Percentiles rank a stretch among this genome's conserved stretches.
phyloP scores from a whole-genome alignment of 208 protist species.

The Balamuthia mandrillaris region DNA sequence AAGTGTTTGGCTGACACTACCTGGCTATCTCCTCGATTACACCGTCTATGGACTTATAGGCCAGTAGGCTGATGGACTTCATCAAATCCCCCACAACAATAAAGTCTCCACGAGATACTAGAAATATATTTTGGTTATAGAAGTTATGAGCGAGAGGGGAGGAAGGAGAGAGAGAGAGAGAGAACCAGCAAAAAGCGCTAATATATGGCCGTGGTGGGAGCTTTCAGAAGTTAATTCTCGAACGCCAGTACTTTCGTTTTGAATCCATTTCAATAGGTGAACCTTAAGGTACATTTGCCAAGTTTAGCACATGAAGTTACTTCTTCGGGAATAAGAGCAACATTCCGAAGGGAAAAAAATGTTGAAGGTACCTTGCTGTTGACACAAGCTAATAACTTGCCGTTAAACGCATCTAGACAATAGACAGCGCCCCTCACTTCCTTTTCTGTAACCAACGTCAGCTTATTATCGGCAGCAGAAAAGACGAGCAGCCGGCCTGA shows the following conservation, averaged over 20 bases:
- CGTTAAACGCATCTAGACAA: slow-evolving; percentile 51
- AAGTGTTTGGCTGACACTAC: neutral
- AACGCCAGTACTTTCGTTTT: neutral
- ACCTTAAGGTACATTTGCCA: neutral
- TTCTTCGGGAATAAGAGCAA: neutral
- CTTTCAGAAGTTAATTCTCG: slow-evolving; percentile 43
- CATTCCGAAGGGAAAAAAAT: slow-evolving; percentile 14
- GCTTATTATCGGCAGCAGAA: slow-evolving; percentile 29
- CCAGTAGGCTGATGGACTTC: slow-evolving; percentile 64
- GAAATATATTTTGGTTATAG: no score
- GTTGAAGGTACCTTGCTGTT: slow-evolving; percentile 63
- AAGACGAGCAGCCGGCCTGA: slow-evolving; percentile 68
- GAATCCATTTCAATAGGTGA: neutral
- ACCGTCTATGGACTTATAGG: slow-evolving; percentile 37
- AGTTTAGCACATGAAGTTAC: no score
- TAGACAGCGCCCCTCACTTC: slow-evolving; percentile 55
- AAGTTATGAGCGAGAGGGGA: neutral
- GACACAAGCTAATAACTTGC: slow-evolving; percentile 63
- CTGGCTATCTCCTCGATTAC: slow-evolving; percentile 64
- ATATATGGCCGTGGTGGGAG: slow-evolving; percentile 61
- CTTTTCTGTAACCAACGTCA: slow-evolving; percentile 11
- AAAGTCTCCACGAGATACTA: slow-evolving; percentile 66
- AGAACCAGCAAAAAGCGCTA: slow-evolving; percentile 53
- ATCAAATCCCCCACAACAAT: slow-evolving; percentile 78
- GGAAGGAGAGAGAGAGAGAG: neutral